Percentiles rank a stretch among this genome's conserved stretches.
These are phyloP conservation scores for Puccinia polysora DNA, from an alignment of 1,284 basidiomycete species.

Conservation along the genomic window DNA sequence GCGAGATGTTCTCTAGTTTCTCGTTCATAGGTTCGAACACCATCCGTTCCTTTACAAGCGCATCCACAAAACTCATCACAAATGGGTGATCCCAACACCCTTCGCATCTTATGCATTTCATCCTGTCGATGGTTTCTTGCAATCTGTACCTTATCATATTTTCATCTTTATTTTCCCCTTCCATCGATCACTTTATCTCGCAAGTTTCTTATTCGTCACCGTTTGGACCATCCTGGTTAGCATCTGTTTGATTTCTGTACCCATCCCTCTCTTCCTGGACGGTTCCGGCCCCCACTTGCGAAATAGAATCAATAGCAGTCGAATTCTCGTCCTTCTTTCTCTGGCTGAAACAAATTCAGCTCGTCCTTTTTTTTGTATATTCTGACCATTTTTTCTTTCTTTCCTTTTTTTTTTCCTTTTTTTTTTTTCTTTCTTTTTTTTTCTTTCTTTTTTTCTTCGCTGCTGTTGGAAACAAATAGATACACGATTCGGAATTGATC, in stretches of 20 bases:
- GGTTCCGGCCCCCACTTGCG: too few relatives aligned
- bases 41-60: slow-evolving; percentile 81
- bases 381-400: background rate
- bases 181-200: slow-evolving; percentile 75
- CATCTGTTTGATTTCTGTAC: too few relatives aligned
- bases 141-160: slow-evolving; percentile 90
- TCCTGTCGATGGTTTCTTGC: slow-evolving; percentile 86
- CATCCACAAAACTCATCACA: slow-evolving; percentile 87
- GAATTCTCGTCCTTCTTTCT: too few relatives aligned
- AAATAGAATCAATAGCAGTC: too few relatives aligned
- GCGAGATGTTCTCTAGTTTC: slow-evolving; percentile 59
- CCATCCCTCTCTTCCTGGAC: too few relatives aligned
- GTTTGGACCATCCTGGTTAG: slow-evolving; percentile 80
- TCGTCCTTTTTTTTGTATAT: background rate
- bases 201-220: slow-evolving; percentile 80
- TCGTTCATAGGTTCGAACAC: slow-evolving; percentile 88
- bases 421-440: background rate
- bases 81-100: slow-evolving; percentile 96
- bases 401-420: too few relatives aligned
- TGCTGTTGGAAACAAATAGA: slow-evolving; percentile 61
- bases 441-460: background rate
- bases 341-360: background rate
- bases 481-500: slow-evolving; percentile 99
- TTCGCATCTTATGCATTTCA: slow-evolving; percentile 98
- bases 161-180: slow-evolving; percentile 89